Evolutionary conservation across 2,329 filamentous ascomycete genomes (phyloP).

Genomic region (Cladosporium phlei): DNA sequence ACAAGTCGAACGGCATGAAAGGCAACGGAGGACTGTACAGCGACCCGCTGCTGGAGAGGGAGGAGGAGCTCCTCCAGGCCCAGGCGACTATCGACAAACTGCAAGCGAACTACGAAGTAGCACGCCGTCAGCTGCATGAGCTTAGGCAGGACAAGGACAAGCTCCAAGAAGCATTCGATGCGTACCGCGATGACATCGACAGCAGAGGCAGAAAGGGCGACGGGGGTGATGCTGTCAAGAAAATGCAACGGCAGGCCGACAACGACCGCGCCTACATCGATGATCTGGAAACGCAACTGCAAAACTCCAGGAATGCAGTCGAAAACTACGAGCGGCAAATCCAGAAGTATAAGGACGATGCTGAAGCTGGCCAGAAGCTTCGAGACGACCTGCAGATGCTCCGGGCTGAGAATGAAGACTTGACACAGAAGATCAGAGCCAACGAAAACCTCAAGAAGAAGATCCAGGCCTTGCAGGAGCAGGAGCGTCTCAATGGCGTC

Average conservation of each 20-base stretch:
- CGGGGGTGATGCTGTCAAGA: constrained; percentile 40
- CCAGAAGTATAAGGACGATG: constrained; percentile 38
- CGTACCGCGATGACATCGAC: constrained; percentile 43
- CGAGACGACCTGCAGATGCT: constrained; percentile 48
- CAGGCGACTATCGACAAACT: constrained; percentile 44
- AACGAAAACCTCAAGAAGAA: constrained; percentile 53
- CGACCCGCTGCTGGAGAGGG: constrained; percentile 45
- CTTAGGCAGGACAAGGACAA: constrained; percentile 39
- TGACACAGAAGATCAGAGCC: constrained; percentile 45
- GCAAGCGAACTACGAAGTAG: constrained; percentile 36
- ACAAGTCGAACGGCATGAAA: constrained; percentile 19
- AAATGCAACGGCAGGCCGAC: constrained; percentile 40
- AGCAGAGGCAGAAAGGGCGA: constrained; percentile 34
- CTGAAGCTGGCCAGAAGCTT: constrained; percentile 45
- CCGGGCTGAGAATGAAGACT: constrained; percentile 45
- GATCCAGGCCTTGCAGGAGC: constrained; percentile 46
- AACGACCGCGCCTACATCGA: constrained; percentile 48
- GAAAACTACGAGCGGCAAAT: constrained; percentile 45
- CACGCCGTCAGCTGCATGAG: constrained; percentile 40
- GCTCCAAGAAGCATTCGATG: constrained; percentile 46
- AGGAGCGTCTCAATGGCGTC: constrained; percentile 40
- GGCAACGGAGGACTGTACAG: constrained; percentile 26
- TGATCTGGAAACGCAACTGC: constrained; percentile 45
- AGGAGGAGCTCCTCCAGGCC: constrained; percentile 46
- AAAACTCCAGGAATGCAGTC: constrained; percentile 39